These are phyloP conservation scores for Salvia miltiorrhiza DNA, from an alignment of 257 asterid species.

Conservation along the genomic window DNA sequence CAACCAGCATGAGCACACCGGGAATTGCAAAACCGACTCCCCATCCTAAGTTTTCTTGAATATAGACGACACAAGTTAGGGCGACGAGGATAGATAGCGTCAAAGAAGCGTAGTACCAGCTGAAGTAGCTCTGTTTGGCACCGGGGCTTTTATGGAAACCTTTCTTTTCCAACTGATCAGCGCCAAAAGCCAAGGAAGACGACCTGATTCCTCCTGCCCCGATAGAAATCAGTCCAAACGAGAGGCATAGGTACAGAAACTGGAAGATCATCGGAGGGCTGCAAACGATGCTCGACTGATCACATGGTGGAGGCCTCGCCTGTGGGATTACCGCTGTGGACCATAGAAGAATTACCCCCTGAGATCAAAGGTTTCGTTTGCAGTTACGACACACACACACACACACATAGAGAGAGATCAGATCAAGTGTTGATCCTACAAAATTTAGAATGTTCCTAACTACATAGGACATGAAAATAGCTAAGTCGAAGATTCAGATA, in stretches of 20 bases:
- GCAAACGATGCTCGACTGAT: conserved; percentile 30
- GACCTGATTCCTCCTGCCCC: conserved; percentile 73
- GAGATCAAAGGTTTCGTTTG: neutral
- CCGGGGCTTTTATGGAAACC: conserved; percentile 16
- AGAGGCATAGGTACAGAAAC: conserved; percentile 32
- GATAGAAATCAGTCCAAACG: conserved; percentile 56
- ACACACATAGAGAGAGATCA: neutral
- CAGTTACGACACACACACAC: too few relatives aligned
- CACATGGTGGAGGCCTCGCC: conserved; percentile 59
- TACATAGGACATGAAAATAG: neutral
- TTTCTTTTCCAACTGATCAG: conserved; percentile 48
- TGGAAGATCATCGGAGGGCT: conserved; percentile 41
- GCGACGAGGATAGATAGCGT: conserved; percentile 43
- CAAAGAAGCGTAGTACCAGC: conserved; percentile 64
- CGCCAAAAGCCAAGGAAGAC: conserved; percentile 66
- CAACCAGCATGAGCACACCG: conserved; percentile 35
- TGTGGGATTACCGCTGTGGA: conserved; percentile 53
- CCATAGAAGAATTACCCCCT: conserved; percentile 70
- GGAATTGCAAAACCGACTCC: conserved; percentile 65
- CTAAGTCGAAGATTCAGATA: neutral
- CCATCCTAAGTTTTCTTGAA: conserved; percentile 82
- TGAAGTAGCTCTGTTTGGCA: conserved; percentile 40
- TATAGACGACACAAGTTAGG: conserved; percentile 53
- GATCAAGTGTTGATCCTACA: neutral
- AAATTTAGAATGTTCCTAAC: neutral